Evolutionary conservation across 1,284 basidiomycete species (phyloP).

Genomic region (Caloboletus firmus): DNA sequence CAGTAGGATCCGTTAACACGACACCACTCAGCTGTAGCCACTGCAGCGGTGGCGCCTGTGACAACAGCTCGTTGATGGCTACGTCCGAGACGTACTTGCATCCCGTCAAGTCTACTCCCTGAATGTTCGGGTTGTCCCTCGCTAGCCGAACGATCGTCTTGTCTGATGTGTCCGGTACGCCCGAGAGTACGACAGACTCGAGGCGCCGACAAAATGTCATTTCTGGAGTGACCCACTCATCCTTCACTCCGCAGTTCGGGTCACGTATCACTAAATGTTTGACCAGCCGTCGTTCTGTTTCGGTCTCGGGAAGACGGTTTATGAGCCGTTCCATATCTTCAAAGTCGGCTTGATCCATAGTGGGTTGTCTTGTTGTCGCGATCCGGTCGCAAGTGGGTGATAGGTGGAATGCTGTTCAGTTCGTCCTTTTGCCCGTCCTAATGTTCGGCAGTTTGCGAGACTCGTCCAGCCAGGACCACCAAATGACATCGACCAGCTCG

Average conservation of each 20-base stretch:
- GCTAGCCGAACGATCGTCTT: conserved; percentile 67
- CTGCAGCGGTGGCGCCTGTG: conserved; percentile 65
- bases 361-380: background rate
- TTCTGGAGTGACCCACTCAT: conserved; percentile 64
- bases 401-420: conserved; percentile 8
- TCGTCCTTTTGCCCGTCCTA: too few species aligned
- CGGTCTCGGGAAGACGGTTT: conserved; percentile 50
- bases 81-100: conserved; percentile 78
- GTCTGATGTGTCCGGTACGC: conserved; percentile 67
- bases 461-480: background rate
- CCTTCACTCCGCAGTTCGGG: conserved; percentile 46
- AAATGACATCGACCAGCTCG: conserved; percentile 49
- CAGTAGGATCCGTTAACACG: conserved; percentile 70
- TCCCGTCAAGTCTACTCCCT: conserved; percentile 76
- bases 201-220: conserved; percentile 68
- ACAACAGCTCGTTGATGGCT: conserved; percentile 69
- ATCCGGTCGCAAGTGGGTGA: background rate
- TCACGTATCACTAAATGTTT: conserved; percentile 54
- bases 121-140: conserved; percentile 61
- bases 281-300: conserved; percentile 55
- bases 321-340: conserved; percentile 53
- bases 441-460: conserved; percentile 30
- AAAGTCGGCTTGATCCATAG: conserved; percentile 28
- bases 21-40: conserved; percentile 72
- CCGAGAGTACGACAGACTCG: conserved; percentile 72